Evolutionary conservation across 306 rosid species (phyloP).

Genomic region (Delonix regia): DNA sequence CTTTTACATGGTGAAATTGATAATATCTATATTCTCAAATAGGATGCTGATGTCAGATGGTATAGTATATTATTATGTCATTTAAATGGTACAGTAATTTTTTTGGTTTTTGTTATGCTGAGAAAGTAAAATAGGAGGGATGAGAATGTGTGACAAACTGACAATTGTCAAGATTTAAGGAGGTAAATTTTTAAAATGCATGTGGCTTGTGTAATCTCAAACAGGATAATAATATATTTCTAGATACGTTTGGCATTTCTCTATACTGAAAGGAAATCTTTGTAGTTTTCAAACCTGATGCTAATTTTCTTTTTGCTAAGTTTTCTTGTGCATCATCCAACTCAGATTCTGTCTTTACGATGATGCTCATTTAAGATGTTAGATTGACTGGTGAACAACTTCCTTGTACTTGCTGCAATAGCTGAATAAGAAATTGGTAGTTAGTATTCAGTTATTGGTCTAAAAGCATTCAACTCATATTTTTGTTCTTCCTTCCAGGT

Average conservation of each 20-base stretch:
- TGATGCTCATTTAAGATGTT: slow-evolving; percentile 14
- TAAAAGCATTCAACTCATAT: slow-evolving; percentile 22
- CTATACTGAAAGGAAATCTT: not conserved
- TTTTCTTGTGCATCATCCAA: slow-evolving; percentile 25
- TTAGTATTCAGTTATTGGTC: slow-evolving; percentile 18
- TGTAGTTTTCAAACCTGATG: slow-evolving; percentile 16
- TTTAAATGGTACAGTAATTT: not conserved
- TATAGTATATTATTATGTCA: not conserved
- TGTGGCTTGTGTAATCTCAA: not conserved
- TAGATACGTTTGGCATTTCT: slow-evolving; percentile 3
- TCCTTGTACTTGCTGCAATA: not conserved
- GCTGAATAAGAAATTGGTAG: slow-evolving; percentile 23
- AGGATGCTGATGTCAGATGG: not conserved
- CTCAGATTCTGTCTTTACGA: not conserved
- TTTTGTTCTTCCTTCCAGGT: slow-evolving; percentile 58
- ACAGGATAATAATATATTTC: slow-evolving; percentile 20
- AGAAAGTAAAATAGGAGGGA: not conserved
- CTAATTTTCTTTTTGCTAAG: not conserved
- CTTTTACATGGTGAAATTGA: slow-evolving; percentile 16
- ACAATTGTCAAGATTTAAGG: too few species aligned
- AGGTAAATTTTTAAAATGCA: not conserved
- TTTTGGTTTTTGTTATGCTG: not conserved
- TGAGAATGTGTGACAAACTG: not conserved
- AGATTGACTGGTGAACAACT: slow-evolving; percentile 32
- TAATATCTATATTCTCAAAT: not conserved